Base-by-base conservation (phyloP, 140 eudicot species). In the Cichorium intybus region DNA sequence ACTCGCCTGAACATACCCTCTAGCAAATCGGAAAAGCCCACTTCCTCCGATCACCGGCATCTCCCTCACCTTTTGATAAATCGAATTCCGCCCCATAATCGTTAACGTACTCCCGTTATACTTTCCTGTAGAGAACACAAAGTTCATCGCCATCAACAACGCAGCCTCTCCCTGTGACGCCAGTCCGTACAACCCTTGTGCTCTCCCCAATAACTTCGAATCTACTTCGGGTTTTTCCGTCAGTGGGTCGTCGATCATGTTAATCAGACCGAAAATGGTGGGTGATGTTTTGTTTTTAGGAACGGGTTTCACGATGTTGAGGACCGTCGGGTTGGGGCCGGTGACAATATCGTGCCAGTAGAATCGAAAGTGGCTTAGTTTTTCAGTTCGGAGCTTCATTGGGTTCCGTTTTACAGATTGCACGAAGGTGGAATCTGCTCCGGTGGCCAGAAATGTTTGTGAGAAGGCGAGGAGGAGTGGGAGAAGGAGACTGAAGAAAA, bases 1-100 rank as follows among this genome's bases (percentile, higher is more conserved):
- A 31, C 83, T 72, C 4, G 76, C 76, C 37, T 78, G 75, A 31
- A 67, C 83, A 61, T 78, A 73, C n/a, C 83, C 83, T 64, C 79
- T 53, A 17, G 76, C 83, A 29, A 59, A 78, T 23, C 83, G 76
- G 31, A 78, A 78, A 24, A 78, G 68, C 52, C 79, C 79, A 21
- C 71, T 72, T 18, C 83, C 79, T 18, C 83, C 79, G 59, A 72
- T 46, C 71, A 78, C 75, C 35, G 79, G 79, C 83, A 78, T 78
- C 67, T 78, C 83, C 12, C 79, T 60, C 48, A 72, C 79, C 75
- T 72, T 72, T 56, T 60, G 28, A 26, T 60, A 77, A 33, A 77
- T 75, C 22, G 43, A 49, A 27, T 77, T 77, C 52, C 75, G 58
- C 4, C 75, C 75, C 71, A 77, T 21, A 11, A 77, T 47, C 53